Conservation (phyloP, 2,329 filamentous ascomycete species). For the Furcasterigmium sp. region DNA sequence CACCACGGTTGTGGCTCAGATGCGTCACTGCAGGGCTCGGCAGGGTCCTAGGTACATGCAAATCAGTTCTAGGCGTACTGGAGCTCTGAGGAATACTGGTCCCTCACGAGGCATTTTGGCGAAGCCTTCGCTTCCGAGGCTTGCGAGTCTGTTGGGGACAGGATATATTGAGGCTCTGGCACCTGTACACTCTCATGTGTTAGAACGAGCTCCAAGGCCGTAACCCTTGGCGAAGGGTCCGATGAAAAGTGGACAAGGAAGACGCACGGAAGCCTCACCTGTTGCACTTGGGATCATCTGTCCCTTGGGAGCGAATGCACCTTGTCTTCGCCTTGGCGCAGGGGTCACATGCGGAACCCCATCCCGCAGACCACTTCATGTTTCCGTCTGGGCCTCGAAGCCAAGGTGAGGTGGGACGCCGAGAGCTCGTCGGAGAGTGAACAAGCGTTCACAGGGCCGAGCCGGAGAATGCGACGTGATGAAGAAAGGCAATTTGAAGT, state of each 20-base stretch:
- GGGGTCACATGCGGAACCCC: slow-evolving; percentile 8
- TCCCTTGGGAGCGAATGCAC: slow-evolving; percentile 6
- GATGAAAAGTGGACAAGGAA: not conserved
- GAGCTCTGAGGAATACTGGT: not conserved
- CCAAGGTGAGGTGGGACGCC: no score
- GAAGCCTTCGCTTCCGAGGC: slow-evolving; percentile 7
- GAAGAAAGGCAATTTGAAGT: slow-evolving; percentile 1
- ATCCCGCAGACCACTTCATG: slow-evolving; percentile 3
- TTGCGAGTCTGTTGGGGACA: slow-evolving; percentile 9
- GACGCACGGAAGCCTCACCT: slow-evolving; percentile 5
- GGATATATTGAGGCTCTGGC: slow-evolving; percentile 8
- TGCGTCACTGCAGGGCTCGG: not conserved
- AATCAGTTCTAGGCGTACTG: slow-evolving; percentile 1
- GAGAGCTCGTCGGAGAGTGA: slow-evolving; percentile 1
- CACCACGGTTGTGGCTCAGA: not conserved
- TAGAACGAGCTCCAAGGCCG: slow-evolving; percentile 1
- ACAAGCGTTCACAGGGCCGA: not conserved
- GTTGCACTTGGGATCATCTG: slow-evolving; percentile 5
- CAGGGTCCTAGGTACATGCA: not conserved
- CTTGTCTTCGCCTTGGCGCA: slow-evolving; percentile 11
- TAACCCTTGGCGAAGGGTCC: no score
- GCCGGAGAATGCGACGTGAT: slow-evolving; percentile 1
- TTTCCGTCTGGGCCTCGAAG: no score
- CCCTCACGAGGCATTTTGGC: slow-evolving; percentile 5
- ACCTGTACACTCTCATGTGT: slow-evolving; percentile 5